phyloP scores from a whole-genome alignment of 2,329 filamentous ascomycete species.

The Helminthosporium solani region DNA sequence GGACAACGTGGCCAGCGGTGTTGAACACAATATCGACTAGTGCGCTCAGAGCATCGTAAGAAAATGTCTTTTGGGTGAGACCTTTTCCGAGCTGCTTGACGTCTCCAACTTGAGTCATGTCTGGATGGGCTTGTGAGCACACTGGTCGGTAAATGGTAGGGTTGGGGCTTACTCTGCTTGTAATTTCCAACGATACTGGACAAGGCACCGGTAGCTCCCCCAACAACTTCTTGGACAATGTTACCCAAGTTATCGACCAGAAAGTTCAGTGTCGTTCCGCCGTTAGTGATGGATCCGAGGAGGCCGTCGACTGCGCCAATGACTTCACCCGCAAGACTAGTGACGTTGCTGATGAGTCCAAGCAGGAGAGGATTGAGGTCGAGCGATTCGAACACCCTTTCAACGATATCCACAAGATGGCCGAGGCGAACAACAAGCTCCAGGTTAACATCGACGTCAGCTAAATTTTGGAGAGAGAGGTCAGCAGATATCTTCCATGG shows the following conservation, averaged over 20 bases:
- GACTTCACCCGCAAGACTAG: slow-evolving; percentile 54
- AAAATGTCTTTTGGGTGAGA: slow-evolving; percentile 54
- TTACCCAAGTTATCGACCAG: slow-evolving; percentile 63
- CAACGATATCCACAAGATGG: slow-evolving; percentile 62
- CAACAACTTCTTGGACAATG: slow-evolving; percentile 60
- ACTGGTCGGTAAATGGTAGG: background rate
- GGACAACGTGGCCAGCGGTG: slow-evolving; percentile 56
- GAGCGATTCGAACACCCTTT: slow-evolving; percentile 59
- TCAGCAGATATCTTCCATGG: too few species aligned
- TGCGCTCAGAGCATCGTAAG: slow-evolving; percentile 52
- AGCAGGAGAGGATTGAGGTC: slow-evolving; percentile 64
- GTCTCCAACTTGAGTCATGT: slow-evolving; percentile 58
- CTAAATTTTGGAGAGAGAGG: too few species aligned
- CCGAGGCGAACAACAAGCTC: slow-evolving; percentile 62
- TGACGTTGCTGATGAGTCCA: slow-evolving; percentile 56
- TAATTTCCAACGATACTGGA: slow-evolving; percentile 60
- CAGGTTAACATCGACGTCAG: slow-evolving; percentile 59
- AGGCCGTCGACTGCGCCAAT: slow-evolving; percentile 60
- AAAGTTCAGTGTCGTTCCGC: slow-evolving; percentile 56
- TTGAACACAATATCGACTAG: slow-evolving; percentile 60
- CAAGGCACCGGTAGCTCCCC: slow-evolving; percentile 47
- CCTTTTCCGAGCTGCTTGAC: slow-evolving; percentile 41
- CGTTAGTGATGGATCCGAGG: slow-evolving; percentile 60
- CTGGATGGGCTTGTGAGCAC: slow-evolving; percentile 27
- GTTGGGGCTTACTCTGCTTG: slow-evolving; percentile 32